Conservation (phyloP, 768 basidiomycete species). For the Phanerochaete carnosa region DNA sequence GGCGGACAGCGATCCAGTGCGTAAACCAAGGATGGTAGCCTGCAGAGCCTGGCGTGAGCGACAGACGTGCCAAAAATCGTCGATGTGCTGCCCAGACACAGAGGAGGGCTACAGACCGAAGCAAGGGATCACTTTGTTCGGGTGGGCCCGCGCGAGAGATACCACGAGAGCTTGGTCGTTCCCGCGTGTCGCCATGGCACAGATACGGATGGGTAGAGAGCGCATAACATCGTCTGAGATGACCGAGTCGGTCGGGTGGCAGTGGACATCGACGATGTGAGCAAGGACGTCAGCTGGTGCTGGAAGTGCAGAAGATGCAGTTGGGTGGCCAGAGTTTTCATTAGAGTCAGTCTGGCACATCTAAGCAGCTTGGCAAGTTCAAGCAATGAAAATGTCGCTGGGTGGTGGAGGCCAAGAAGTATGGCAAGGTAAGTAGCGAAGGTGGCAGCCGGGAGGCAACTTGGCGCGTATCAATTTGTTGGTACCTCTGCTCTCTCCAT, state of each 20-base stretch:
- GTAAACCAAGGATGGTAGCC: conserved; percentile 96
- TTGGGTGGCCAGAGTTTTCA: not conserved
- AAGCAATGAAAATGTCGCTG: not conserved
- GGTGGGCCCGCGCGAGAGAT: conserved; percentile 54
- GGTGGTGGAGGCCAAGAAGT: too few species aligned
- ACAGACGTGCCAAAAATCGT: not conserved
- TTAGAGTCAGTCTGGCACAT: not conserved
- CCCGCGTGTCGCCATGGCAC: conserved; percentile 73
- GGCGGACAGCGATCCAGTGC: conserved; percentile 61
- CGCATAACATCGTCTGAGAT: conserved; percentile 49
- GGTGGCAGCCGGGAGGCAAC: not conserved
- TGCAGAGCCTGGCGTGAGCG: conserved; percentile 25
- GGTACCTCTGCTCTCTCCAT: not conserved
- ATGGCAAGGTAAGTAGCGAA: too few species aligned
- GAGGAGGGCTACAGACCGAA: conserved; percentile 62
- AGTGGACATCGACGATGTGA: conserved; percentile 85
- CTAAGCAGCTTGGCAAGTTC: not conserved
- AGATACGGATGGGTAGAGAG: conserved; percentile 60
- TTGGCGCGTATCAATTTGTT: not conserved
- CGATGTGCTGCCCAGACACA: conserved; percentile 9
- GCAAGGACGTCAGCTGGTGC: conserved; percentile 38
- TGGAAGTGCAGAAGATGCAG: not conserved
- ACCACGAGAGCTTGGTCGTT: conserved; percentile 73
- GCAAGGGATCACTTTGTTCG: conserved; percentile 75
- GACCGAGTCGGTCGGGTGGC: conserved; percentile 83